Percentiles rank a stretch among this genome's conserved stretches.
phyloP scores from a whole-genome alignment of 1,284 basidiomycete species.

The Rugosomyces carneus region DNA sequence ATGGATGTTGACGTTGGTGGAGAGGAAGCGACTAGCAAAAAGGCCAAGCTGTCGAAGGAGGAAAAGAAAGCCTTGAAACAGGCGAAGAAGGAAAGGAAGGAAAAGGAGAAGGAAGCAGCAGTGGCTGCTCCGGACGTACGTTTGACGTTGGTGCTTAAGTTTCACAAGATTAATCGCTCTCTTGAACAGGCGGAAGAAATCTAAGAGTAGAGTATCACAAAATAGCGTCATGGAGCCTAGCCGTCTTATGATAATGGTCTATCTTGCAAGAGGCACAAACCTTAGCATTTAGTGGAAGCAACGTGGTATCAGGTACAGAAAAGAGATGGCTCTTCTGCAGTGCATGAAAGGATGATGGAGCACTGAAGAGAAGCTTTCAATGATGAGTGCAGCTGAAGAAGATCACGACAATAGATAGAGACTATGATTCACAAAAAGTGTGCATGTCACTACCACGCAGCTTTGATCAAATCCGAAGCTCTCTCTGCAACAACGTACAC shows the following conservation, averaged over 20 bases:
- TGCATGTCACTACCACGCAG: constrained; percentile 1
- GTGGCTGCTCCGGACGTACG: constrained; percentile 31
- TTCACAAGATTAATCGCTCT: constrained; percentile 9
- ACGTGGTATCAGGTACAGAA: no score
- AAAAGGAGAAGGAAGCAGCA: constrained; percentile 42
- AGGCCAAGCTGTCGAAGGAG: constrained; percentile 73
- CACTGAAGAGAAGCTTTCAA: neutral
- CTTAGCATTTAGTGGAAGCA: no score
- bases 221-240: no score
- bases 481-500: constrained; percentile 16
- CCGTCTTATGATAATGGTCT: no score
- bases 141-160: constrained; percentile 5
- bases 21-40: constrained; percentile 56
- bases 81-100: constrained; percentile 48
- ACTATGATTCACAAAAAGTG: neutral
- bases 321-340: no score
- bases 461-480: constrained; percentile 15
- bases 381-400: neutral
- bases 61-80: constrained; percentile 81
- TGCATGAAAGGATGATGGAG: neutral
- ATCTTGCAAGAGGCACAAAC: no score
- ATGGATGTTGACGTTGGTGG: constrained; percentile 60
- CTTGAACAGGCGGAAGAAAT: constrained; percentile 22
- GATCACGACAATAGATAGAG: neutral
- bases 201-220: no score